phyloP scores from a whole-genome alignment of 208 protist species.

The Leishmania braziliensis region DNA sequence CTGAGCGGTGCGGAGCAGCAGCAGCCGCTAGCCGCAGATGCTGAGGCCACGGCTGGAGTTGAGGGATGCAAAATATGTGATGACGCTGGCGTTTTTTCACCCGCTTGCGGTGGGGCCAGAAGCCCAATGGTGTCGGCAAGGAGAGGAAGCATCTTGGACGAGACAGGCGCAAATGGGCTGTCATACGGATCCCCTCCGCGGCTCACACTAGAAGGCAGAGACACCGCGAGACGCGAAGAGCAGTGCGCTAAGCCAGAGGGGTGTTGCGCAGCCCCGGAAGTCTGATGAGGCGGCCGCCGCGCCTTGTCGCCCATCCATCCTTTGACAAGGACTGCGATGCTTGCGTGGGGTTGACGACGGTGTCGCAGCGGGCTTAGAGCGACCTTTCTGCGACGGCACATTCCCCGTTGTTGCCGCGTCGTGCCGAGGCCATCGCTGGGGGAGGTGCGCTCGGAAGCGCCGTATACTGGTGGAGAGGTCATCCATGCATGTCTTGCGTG shows the following conservation, averaged over 20 bases:
- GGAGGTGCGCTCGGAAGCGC: neutral
- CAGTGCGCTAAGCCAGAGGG: neutral
- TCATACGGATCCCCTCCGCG: neutral
- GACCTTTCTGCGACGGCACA: neutral
- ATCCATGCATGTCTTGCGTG: neutral
- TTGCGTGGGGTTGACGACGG: neutral
- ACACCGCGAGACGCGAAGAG: neutral
- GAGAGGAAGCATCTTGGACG: slow-evolving; percentile 7
- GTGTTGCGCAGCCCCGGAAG: neutral
- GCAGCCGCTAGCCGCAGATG: neutral
- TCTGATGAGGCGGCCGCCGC: neutral
- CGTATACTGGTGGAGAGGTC: neutral
- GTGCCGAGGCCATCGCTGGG: neutral
- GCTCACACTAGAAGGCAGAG: neutral
- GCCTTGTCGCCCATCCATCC: slow-evolving; percentile 1
- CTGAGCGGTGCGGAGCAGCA: slow-evolving; percentile 24
- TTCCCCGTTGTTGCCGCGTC: neutral
- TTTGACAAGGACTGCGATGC: neutral
- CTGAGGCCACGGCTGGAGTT: neutral
- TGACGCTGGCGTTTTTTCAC: neutral
- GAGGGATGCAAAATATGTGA: neutral
- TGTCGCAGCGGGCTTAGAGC: neutral
- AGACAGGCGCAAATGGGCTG: neutral
- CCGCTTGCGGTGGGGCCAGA: neutral
- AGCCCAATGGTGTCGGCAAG: slow-evolving; percentile 16